Conservation (phyloP, 352 stramenopile genomes). For the Phytophthora ramorum region DNA sequence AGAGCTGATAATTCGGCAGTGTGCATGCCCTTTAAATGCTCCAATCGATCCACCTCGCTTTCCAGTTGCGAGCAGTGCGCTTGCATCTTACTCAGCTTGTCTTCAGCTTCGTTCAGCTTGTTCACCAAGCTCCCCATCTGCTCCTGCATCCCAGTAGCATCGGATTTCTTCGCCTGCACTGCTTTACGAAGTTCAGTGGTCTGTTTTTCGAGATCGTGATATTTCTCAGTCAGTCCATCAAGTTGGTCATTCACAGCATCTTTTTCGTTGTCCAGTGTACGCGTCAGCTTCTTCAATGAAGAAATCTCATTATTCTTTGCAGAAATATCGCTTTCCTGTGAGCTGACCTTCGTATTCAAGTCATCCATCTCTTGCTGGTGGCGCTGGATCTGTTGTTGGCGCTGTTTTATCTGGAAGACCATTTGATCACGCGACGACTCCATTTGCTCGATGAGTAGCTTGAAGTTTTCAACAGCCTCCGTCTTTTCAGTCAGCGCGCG, state of each 20-base stretch:
- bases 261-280: conserved; percentile 76
- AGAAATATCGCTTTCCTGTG: conserved; percentile 52
- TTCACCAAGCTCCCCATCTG: conserved; percentile 62
- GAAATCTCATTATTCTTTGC: conserved; percentile 55
- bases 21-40: conserved; percentile 72
- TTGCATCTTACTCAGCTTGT: conserved; percentile 51
- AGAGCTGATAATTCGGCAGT: conserved; percentile 71
- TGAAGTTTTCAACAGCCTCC: conserved; percentile 70
- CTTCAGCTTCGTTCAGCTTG: conserved; percentile 65
- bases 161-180: conserved; percentile 38
- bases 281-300: conserved; percentile 73
- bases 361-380: conserved; percentile 63
- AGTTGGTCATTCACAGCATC: conserved; percentile 74
- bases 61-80: conserved; percentile 52
- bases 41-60: conserved; percentile 56
- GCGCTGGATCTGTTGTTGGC: conserved; percentile 69
- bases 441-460: conserved; percentile 84
- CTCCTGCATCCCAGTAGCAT: conserved; percentile 58
- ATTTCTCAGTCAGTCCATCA: conserved; percentile 76
- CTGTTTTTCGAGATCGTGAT: conserved; percentile 64
- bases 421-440: conserved; percentile 83
- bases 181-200: conserved; percentile 50
- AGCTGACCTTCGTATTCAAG: conserved; percentile 53
- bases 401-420: conserved; percentile 79
- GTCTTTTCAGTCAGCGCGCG: conserved; percentile 68